Percentiles rank a stretch among this genome's conserved stretches.
phyloP scores from a whole-genome alignment of 1,284 basidiomycete species.

The Austroboletus rostrupii region DNA sequence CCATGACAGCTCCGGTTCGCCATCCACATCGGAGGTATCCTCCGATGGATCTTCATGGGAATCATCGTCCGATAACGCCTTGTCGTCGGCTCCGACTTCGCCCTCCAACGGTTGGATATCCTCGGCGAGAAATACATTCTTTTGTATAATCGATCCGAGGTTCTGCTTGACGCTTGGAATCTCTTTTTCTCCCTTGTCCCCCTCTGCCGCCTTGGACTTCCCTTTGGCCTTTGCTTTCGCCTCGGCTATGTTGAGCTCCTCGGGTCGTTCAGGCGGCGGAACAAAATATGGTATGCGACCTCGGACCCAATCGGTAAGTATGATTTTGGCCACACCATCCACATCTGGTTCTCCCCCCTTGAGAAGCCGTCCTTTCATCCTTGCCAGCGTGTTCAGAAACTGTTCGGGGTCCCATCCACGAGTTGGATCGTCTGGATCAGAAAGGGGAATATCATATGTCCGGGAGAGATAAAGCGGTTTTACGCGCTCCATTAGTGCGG shows the following conservation, averaged over 20 bases:
- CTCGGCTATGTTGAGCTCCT: constrained; percentile 63
- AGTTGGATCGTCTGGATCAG: constrained; percentile 48
- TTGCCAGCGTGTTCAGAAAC: constrained; percentile 83
- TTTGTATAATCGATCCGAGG: constrained; percentile 74
- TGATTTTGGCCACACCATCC: constrained; percentile 91
- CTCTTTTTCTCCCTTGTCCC: constrained; percentile 31
- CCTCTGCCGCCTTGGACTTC: constrained; percentile 33
- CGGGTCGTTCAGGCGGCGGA: constrained; percentile 69
- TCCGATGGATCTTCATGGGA: constrained; percentile 32
- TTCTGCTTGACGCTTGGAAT: constrained; percentile 69
- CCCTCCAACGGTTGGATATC: constrained; percentile 63
- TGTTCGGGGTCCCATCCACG: constrained; percentile 70
- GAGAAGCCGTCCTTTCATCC: constrained; percentile 88
- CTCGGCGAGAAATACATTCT: constrained; percentile 77
- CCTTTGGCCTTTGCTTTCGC: constrained; percentile 45
- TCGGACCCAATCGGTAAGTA: constrained; percentile 96
- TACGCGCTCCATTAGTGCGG: constrained; percentile 83
- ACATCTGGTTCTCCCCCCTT: constrained; percentile 94
- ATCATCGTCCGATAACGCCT: constrained; percentile 21
- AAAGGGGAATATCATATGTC: constrained; percentile 80
- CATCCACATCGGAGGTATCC: constrained; percentile 33
- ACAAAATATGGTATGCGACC: constrained; percentile 93
- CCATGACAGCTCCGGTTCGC: constrained; percentile 55
- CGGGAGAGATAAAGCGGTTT: constrained; percentile 90
- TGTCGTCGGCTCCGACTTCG: constrained; percentile 33